Evolutionary conservation across 2,329 filamentous ascomycete species (phyloP), one percentile per base, ranked within the genome.

Genomic region (Fusarium oxysporum): DNA sequence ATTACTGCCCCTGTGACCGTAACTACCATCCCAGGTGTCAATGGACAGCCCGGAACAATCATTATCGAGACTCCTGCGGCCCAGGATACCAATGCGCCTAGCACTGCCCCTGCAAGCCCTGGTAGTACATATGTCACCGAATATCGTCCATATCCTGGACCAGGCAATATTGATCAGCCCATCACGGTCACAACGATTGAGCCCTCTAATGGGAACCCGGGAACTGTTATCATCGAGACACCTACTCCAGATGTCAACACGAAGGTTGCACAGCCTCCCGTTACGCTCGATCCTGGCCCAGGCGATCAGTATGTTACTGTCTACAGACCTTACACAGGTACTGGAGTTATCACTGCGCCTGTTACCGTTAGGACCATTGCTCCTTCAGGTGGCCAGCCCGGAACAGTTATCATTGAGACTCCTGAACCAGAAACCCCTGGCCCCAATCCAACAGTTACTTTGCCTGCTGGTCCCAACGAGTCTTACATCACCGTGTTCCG

Each of bases 331-430:
- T 59, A 71, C 17, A 68, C 69, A 19, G 68, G 68, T 4, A 30
- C 59, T 16, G 68, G 33, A 7, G 33, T 33, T 12, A 71, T 71
- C 14, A 71, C 68, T 37, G 63, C 54, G 6, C 68, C 63, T 37
- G 58, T 71, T 5, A 71, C 63, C 4, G 35, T 71, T 19, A 68
- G 38, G 6, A 71, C 68, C 1, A 71, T 71, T 21, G 33, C 35
- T 3, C 69, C 69, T 14, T 35, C 53, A 10, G 48, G 25, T 30
- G 54, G 54, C 13, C 62, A 71, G 35, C 69, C 62, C 6, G 69
- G 69, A 43, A 71, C 69, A 19, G 69, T 71, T 17, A 63, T 71
- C 5, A 64, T 71, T 21, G 69, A 71, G n/a, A 71, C 68, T 1
- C 67, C 67, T 5, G 51, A 41, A n/a, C 62, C 62, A 8, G 56